These are phyloP conservation scores for Mucor saturninus DNA, from an alignment of 371 early-diverging fungal species.

Conservation along the genomic window DNA sequence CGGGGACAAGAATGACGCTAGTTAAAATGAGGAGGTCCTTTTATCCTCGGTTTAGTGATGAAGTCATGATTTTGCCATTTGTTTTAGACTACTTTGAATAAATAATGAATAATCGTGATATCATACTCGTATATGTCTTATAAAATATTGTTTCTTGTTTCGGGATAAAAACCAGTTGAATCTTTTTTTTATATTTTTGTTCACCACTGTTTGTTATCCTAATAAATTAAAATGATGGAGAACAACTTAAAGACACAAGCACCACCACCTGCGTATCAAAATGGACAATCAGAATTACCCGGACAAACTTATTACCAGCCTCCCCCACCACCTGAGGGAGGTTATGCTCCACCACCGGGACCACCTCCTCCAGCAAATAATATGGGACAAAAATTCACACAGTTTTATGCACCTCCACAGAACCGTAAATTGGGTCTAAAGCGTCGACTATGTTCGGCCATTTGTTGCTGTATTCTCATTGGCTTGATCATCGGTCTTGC, in stretches of 20 bases:
- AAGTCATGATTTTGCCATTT: no score
- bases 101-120: no score
- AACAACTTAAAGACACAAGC: slow-evolving; percentile 8
- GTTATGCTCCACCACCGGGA: slow-evolving; percentile 13
- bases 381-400: slow-evolving; percentile 23
- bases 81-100: no score
- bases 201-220: not conserved
- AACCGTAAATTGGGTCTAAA: slow-evolving; percentile 34
- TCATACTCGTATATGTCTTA: no score
- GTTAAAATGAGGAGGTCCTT: no score
- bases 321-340: slow-evolving; percentile 7
- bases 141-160: no score
- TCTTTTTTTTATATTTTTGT: no score
- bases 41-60: no score
- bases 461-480: slow-evolving; percentile 40
- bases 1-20: no score
- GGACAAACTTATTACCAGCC: slow-evolving; percentile 37
- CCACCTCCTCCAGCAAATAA: not conserved
- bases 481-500: slow-evolving; percentile 38
- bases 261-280: slow-evolving; percentile 16
- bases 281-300: not conserved
- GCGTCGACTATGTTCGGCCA: slow-evolving; percentile 32
- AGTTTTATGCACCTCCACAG: slow-evolving; percentile 40
- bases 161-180: no score
- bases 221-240: not conserved